These are phyloP conservation scores for Suhomyces xylopsoci DNA, from an alignment of 805 yeast species.

Conservation along the genomic window DNA sequence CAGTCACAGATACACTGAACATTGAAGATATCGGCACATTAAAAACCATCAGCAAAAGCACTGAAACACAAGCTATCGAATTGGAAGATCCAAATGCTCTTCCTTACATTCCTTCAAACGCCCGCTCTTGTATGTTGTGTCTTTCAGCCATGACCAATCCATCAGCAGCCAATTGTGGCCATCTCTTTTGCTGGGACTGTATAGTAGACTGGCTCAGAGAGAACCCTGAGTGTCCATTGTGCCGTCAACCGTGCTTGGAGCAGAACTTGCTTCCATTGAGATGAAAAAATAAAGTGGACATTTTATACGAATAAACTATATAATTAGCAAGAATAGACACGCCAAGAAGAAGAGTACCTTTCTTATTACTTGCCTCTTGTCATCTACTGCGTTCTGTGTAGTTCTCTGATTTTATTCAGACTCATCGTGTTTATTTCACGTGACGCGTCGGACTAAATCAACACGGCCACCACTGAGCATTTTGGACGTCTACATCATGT, in stretches of 20 bases:
- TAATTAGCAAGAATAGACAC: background rate
- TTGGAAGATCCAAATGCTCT: conserved; percentile 55
- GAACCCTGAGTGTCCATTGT: conserved; percentile 85
- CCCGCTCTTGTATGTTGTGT: conserved; percentile 83
- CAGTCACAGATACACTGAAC: background rate
- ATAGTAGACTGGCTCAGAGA: conserved; percentile 87
- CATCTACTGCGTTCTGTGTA: background rate
- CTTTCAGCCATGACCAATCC: conserved; percentile 78
- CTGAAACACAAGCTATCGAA: conserved; percentile 34
- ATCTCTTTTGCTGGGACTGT: conserved; percentile 89
- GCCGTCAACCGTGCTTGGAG: conserved; percentile 67
- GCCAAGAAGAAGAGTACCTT: too few species aligned
- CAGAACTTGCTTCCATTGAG: conserved; percentile 61
- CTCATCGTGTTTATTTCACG: background rate
- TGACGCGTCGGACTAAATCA: background rate
- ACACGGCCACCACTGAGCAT: conserved; percentile 2
- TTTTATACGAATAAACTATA: too few species aligned
- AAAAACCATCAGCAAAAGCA: conserved; percentile 3
- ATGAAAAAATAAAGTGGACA: conserved; percentile 11
- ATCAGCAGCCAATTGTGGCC: conserved; percentile 87
- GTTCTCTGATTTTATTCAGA: background rate
- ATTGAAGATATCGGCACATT: conserved; percentile 7
- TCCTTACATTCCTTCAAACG: conserved; percentile 65
- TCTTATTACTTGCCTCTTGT: background rate
- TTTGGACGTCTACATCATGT: background rate